Conservation (phyloP, 495 filamentous ascomycete species). For the Arthonia radiata region DNA sequence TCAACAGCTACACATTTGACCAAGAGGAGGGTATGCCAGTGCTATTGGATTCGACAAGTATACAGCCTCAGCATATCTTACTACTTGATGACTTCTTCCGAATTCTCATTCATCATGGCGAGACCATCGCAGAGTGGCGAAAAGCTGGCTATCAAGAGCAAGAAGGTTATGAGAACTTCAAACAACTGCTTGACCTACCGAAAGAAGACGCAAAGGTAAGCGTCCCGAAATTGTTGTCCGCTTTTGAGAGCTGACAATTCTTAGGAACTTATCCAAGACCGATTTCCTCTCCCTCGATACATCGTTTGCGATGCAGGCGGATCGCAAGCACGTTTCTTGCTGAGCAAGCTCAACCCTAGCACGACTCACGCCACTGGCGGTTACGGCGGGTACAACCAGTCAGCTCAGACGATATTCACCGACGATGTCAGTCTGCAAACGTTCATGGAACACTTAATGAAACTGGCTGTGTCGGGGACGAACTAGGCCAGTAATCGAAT, state of each 20-base stretch:
- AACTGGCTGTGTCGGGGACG: no score
- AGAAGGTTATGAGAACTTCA: slow-evolving; percentile 96
- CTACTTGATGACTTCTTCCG: slow-evolving; percentile 98
- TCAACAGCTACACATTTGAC: slow-evolving; percentile 94
- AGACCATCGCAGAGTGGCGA: slow-evolving; percentile 94
- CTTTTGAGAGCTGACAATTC: slow-evolving; percentile 6
- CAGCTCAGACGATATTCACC: slow-evolving; percentile 95
- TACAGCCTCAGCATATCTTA: slow-evolving; percentile 82
- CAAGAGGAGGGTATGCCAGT: slow-evolving; percentile 79
- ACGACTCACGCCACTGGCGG: slow-evolving; percentile 81
- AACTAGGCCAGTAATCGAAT: no score
- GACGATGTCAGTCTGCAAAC: slow-evolving; percentile 97
- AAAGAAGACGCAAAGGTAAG: slow-evolving; percentile 90
- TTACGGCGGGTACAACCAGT: slow-evolving; percentile 73
- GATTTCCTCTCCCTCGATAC: slow-evolving; percentile 92
- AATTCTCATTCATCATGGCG: slow-evolving; percentile 96
- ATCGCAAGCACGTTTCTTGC: slow-evolving; percentile 89
- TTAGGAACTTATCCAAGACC: slow-evolving; percentile 92
- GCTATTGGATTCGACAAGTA: slow-evolving; percentile 81
- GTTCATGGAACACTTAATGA: slow-evolving; percentile 99
- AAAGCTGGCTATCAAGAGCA: slow-evolving; percentile 97
- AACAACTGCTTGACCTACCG: slow-evolving; percentile 65
- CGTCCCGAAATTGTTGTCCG: slow-evolving; percentile 3
- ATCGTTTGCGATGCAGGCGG: slow-evolving; percentile 97
- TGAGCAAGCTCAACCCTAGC: slow-evolving; percentile 93